Percentiles rank a stretch among this genome's conserved stretches.
Evolutionary conservation across 106 monocot species (phyloP).

Genomic region (Dendrobium catenatum): DNA sequence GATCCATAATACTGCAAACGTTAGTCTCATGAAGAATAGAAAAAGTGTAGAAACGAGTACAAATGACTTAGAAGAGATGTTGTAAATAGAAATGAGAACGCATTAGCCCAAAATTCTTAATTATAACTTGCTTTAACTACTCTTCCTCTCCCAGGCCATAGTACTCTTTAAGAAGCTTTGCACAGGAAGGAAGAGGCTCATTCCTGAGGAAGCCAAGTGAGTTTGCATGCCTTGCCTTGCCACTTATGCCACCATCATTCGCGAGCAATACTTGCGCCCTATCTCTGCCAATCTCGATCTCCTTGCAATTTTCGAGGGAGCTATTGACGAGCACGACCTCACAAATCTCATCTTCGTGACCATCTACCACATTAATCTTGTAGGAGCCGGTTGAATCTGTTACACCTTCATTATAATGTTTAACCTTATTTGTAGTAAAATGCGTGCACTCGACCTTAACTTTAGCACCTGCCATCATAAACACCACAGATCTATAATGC

Average conservation of each 20-base stretch:
- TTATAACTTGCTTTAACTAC: no score
- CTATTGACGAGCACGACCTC: slow-evolving; percentile 9
- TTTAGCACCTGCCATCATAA: neutral
- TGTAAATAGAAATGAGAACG: no score
- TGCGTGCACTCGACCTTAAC: slow-evolving; percentile 7
- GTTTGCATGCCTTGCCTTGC: neutral
- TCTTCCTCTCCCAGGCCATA: slow-evolving; percentile 1
- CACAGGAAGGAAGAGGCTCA: slow-evolving; percentile 6
- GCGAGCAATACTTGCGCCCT: no score
- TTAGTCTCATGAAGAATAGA: no score
- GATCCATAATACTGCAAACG: no score
- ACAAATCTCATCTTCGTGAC: slow-evolving; percentile 12
- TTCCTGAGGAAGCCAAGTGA: slow-evolving; percentile 9
- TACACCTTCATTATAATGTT: neutral
- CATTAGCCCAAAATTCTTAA: no score
- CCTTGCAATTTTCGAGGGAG: slow-evolving; percentile 6
- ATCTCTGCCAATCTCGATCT: slow-evolving; percentile 1
- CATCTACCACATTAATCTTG: neutral
- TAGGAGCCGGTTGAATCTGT: slow-evolving; percentile 3
- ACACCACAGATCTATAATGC: neutral
- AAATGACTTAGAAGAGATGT: neutral
- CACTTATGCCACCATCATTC: neutral
- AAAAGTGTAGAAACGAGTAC: no score
- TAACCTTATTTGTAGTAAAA: neutral
- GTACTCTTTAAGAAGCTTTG: slow-evolving; percentile 2